Conservation (phyloP, 768 basidiomycete species). For the Lactifluus pinguis region DNA sequence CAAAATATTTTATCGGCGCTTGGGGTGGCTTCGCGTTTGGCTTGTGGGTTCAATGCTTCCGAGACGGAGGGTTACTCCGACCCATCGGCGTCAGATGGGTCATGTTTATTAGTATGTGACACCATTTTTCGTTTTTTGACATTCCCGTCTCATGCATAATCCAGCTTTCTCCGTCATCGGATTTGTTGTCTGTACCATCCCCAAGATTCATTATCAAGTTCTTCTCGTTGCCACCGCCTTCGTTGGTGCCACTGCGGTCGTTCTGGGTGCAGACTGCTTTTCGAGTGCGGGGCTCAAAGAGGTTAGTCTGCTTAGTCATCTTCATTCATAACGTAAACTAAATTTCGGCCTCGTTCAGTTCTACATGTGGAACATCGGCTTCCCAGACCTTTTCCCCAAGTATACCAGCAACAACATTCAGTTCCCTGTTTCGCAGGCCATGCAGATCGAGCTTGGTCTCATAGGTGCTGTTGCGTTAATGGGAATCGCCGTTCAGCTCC, state of each 20-base stretch:
- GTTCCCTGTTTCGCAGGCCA: conserved; percentile 81
- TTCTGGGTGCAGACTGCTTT: conserved; percentile 90
- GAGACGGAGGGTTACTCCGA: conserved; percentile 70
- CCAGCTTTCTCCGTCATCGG: conserved; percentile 64
- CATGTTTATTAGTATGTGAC: conserved; percentile 63
- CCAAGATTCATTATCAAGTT: conserved; percentile 80
- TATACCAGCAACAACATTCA: conserved; percentile 55
- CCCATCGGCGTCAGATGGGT: conserved; percentile 82
- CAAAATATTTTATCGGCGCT: conserved; percentile 74
- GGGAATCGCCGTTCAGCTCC: conserved; percentile 85
- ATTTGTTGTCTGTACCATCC: conserved; percentile 78
- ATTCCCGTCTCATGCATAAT: conserved; percentile 20
- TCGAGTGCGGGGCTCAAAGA: conserved; percentile 90
- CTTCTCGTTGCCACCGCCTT: conserved; percentile 80
- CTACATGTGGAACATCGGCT: conserved; percentile 94
- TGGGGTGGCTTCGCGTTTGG: conserved; percentile 85
- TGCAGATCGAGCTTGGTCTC: conserved; percentile 90
- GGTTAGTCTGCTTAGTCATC: conserved; percentile 34
- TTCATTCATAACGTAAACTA: background rate
- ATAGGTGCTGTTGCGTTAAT: conserved; percentile 75
- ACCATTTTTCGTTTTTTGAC: conserved; percentile 4
- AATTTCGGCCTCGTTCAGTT: conserved; percentile 43
- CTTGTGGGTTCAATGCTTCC: conserved; percentile 82
- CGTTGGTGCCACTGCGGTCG: conserved; percentile 85
- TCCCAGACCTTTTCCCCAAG: conserved; percentile 68